phyloP scores from a whole-genome alignment of 352 stramenopile genomes.

The Globisporangium irregulare region DNA sequence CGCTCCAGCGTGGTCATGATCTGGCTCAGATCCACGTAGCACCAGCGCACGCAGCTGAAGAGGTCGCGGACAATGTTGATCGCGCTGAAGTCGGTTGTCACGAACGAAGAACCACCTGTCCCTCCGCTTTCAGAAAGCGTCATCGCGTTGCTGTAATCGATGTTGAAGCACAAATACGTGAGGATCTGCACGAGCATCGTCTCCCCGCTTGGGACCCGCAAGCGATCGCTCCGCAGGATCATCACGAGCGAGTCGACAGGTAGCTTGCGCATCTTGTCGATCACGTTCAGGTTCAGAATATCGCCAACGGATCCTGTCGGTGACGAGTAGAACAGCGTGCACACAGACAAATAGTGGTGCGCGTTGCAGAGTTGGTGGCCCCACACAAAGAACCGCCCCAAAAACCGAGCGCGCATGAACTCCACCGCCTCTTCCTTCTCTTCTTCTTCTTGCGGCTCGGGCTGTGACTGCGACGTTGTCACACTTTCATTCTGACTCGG shows the following conservation, averaged over 20 bases:
- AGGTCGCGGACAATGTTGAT: constrained; percentile 42
- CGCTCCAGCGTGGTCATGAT: constrained; percentile 48
- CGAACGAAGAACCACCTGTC: neutral
- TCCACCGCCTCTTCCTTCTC: constrained; percentile 14
- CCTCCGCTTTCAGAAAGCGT: neutral
- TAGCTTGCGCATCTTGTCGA: constrained; percentile 37
- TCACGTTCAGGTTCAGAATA: constrained; percentile 9
- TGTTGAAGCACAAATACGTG: constrained; percentile 39
- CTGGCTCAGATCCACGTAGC: constrained; percentile 52
- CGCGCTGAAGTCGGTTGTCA: constrained; percentile 12
- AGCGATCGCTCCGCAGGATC: constrained; percentile 55
- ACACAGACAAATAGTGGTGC: constrained; percentile 64
- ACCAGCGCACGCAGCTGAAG: constrained; percentile 67
- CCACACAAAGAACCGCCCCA: constrained; percentile 46
- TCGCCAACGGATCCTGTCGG: constrained; percentile 22
- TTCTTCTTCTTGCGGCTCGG: neutral
- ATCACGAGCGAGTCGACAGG: constrained; percentile 61
- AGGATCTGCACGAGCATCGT: constrained; percentile 43
- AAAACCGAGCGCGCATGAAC: constrained; percentile 24
- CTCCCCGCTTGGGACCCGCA: constrained; percentile 54
- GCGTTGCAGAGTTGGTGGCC: constrained; percentile 58
- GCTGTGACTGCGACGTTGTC: constrained; percentile 1
- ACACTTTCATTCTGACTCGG: constrained; percentile 14
- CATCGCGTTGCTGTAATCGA: constrained; percentile 8
- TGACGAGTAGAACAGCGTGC: constrained; percentile 58